Evolutionary conservation across 345 rosid species (phyloP), one percentile per base, ranked within the genome.

Genomic region (Sonneratia caseolaris): DNA sequence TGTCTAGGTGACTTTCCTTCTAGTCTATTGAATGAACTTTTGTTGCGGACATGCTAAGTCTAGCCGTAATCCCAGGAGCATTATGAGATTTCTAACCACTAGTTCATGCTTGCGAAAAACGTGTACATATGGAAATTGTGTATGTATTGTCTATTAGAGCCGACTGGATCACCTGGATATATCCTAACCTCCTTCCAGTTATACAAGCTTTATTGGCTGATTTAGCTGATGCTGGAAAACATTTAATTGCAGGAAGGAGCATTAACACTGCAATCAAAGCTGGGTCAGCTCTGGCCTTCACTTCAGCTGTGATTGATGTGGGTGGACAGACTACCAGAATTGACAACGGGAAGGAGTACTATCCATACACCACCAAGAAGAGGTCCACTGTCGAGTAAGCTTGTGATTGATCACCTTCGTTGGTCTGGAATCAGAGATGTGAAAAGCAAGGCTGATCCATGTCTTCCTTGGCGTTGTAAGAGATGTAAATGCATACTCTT

Each of bases 311-410:
- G 66, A 90, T 95, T 74, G 99, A 95, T 75, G 81, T 88, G 22
- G 97, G 98, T 38, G 96, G 96, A 43, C 99, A 90, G 78, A 95
- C 98, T 66, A 95, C 94, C 70, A 92, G 97, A 86, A 40, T 79
- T 68, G 99, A 95, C 82, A 85, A 15, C 3, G 97, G 97, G 74
- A 95, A 90, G 85, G 99, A 92, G 78, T 92, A 92, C 74, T 95
- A 87, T 75, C 91, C 99, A 12, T 90, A 92, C 85, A 85, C 98
- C 59, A 90, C 90, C 64, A 86, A 90, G 92, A 92, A 95, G 84
- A 86, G 86, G 83, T 74, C 92, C 45, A 37, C 80, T 47, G 86
- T 72, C 45, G 95, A 87, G 64, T 80, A 84, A 70, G 84, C 16
- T 40, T 42, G n/a, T 24, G 36, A 61, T 13, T 11, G 37, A 61